Percentiles rank a stretch among this genome's conserved stretches.
Conservation (phyloP, 164 flowering plant species). For the Umbilicus rupestris region DNA sequence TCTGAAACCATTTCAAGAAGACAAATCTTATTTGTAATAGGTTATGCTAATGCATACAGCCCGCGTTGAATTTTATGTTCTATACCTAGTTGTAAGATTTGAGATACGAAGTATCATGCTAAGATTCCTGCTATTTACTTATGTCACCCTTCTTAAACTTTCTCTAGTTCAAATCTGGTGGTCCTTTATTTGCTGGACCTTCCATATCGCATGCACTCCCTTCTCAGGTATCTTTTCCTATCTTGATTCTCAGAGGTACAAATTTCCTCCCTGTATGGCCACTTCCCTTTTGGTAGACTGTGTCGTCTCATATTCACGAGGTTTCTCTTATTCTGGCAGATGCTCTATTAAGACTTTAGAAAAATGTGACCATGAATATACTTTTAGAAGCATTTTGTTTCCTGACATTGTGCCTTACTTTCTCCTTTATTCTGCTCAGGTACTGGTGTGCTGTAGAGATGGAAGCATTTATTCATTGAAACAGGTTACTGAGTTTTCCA, state of each 20-base stretch:
- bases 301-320: neutral
- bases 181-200: slow-evolving; percentile 86
- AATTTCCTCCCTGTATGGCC: neutral
- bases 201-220: slow-evolving; percentile 49
- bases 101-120: neutral
- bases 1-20: neutral
- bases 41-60: neutral
- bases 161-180: slow-evolving; percentile 48
- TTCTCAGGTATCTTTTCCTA: slow-evolving; percentile 46
- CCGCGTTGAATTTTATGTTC: neutral
- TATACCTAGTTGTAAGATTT: neutral
- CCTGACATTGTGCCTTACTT: neutral
- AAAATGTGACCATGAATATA: neutral
- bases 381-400: slow-evolving; percentile 1
- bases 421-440: slow-evolving; percentile 25
- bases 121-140: neutral
- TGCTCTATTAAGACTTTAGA: neutral
- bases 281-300: neutral
- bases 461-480: slow-evolving; percentile 70
- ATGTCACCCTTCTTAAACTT: neutral
- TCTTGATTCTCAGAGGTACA: neutral
- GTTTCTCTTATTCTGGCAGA: neutral
- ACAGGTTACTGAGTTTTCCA: slow-evolving; percentile 31
- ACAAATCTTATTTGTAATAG: neutral
- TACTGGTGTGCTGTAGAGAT: slow-evolving; percentile 65